Base-by-base conservation (phyloP, 2,329 filamentous ascomycete genomes). In the Aspergillus terreus region DNA sequence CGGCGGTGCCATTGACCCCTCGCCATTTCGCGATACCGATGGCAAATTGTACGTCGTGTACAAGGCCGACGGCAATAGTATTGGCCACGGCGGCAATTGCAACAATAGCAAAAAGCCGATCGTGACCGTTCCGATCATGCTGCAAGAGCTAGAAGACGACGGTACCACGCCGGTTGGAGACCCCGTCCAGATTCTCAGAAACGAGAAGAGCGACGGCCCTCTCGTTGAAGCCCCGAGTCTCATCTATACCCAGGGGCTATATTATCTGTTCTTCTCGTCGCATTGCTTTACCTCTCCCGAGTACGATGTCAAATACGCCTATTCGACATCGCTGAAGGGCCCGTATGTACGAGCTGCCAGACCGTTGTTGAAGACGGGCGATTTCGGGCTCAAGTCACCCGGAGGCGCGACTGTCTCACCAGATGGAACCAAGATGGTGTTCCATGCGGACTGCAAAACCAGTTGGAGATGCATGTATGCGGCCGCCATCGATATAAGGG, bases 41-140 rank as follows among this genome's bases (percentile, higher is more conserved):
- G 79, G 79, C 23, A 75, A 66, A 32, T 72, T 78, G 6, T 87
- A 84, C 61, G 72, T 86, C 17, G 68, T 80, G 15, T 87, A 85
- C 71, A 87, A 87, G 65, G 72, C 83, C 33, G 83, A 87, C 62
- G 83, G 82, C 21, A 86, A 85, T 65, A 74, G 73, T 49, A 67
- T 79, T 35, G 73, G 73, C 5, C 61, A 68, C 52, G 73, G 73
- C 27, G 76, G 76, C 3, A 61, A 63, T 36, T 78, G 76, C 59
- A 65, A 66, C 36, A 72, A 75, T 49, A 78, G 74, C 59, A 63
- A 63, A 6, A 54, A 55, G 6, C 69, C 69, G 5, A 56, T 66
- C 5, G 52, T 62, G 0, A 45, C 65, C 0, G 68, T 67, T 1
- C 69, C 69, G 2, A 60, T 73, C 19, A 60, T 72, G 73, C 64